Percentiles rank a stretch among this genome's conserved stretches.
These are phyloP conservation scores for Fraxinus sp. DNA, from an alignment of 305 asterid genomes.

Conservation along the genomic window DNA sequence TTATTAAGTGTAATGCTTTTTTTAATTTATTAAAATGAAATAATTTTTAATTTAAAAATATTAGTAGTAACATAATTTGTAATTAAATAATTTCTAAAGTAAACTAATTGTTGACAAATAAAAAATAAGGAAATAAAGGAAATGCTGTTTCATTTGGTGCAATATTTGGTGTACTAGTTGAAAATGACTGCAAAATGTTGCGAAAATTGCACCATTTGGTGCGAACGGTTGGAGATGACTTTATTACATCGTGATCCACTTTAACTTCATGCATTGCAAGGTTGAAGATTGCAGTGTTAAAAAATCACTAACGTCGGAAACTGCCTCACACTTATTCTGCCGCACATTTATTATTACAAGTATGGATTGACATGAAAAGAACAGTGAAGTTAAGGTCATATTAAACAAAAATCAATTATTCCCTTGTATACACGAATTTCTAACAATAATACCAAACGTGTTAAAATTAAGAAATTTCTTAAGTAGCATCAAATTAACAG, in stretches of 20 bases:
- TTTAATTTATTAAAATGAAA: not conserved
- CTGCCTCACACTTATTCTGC: not conserved
- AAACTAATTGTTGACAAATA: not conserved
- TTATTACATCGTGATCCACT: not conserved
- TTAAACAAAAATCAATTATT: not conserved
- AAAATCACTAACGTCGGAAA: not conserved
- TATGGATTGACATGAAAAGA: not conserved
- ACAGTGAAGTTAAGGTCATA: not conserved
- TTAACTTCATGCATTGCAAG: not conserved
- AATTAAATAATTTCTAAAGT: too few species aligned
- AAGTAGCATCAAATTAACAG: constrained; percentile 1
- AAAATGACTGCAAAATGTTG: not conserved
- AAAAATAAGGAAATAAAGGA: not conserved
- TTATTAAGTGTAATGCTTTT: not conserved
- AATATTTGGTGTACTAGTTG: not conserved
- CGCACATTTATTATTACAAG: not conserved
- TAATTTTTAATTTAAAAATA: too few species aligned
- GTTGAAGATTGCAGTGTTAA: not conserved
- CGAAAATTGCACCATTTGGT: not conserved
- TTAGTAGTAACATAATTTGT: too few species aligned
- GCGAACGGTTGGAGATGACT: not conserved
- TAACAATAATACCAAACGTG: not conserved
- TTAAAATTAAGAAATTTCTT: not conserved
- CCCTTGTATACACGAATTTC: not conserved
- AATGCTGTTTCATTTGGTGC: not conserved